Evolutionary conservation across 768 basidiomycete genomes (phyloP).

Genomic region (Termitomyces sp.): DNA sequence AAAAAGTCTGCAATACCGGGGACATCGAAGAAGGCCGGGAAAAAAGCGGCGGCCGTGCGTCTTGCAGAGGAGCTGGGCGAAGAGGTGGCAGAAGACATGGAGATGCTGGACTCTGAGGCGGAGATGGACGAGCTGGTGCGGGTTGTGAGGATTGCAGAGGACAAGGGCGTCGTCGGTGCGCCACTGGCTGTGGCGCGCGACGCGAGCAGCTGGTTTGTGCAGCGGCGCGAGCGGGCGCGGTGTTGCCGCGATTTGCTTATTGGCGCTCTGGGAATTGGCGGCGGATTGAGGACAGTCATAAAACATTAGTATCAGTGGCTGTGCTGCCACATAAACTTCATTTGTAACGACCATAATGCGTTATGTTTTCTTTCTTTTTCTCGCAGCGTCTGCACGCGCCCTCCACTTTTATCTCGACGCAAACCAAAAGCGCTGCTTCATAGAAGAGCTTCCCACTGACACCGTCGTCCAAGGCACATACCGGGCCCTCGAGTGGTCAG

Average conservation of each 20-base stretch:
- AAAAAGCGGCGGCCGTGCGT: constrained; percentile 45
- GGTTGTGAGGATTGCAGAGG: constrained; percentile 50
- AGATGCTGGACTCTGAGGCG: constrained; percentile 79
- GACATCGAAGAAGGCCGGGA: constrained; percentile 55
- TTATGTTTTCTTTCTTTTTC: not conserved
- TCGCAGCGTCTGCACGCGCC: constrained; percentile 48
- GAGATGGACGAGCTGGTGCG: constrained; percentile 73
- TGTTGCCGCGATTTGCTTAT: constrained; percentile 54
- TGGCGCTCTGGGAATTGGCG: constrained; percentile 42
- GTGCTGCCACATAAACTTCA: not conserved
- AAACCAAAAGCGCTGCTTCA: constrained; percentile 89
- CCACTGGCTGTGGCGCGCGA: constrained; percentile 72
- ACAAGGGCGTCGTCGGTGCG: constrained; percentile 52
- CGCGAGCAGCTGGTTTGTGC: constrained; percentile 77
- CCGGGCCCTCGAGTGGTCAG: constrained; percentile 87
- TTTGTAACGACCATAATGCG: not conserved
- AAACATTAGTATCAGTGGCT: not conserved
- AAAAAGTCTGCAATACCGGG: constrained; percentile 38
- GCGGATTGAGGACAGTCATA: not conserved
- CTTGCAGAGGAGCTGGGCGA: constrained; percentile 46
- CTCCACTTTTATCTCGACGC: constrained; percentile 97
- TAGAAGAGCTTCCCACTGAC: constrained; percentile 92
- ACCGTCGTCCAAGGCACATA: constrained; percentile 94
- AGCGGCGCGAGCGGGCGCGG: constrained; percentile 60
- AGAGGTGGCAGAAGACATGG: constrained; percentile 63